phyloP scores from a whole-genome alignment of 2,329 filamentous ascomycete species.

The Triangularia verruculosa region DNA sequence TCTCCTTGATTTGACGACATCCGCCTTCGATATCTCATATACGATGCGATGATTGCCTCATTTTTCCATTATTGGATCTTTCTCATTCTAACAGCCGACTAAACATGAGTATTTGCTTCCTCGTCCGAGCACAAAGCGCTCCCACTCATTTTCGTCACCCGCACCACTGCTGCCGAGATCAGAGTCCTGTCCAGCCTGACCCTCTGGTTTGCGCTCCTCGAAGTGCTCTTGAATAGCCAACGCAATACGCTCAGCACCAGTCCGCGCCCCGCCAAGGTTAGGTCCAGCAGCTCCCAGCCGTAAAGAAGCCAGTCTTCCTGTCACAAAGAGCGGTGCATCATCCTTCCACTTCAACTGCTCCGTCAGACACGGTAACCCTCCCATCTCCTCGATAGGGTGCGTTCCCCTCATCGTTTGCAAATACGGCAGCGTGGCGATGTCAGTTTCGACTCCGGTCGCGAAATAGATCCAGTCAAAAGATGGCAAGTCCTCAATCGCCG shows the following conservation, averaged over 20 bases:
- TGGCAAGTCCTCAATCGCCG: slow-evolving; percentile 51
- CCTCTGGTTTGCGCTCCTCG: background rate
- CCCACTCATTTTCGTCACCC: background rate
- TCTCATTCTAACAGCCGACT: background rate
- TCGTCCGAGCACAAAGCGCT: background rate
- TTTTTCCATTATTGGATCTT: background rate
- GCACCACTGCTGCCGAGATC: background rate
- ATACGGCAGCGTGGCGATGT: slow-evolving; percentile 60
- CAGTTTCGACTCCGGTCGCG: slow-evolving; percentile 67
- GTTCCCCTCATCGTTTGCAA: slow-evolving; percentile 57
- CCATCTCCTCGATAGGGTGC: slow-evolving; percentile 59
- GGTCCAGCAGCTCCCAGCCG: slow-evolving; percentile 68
- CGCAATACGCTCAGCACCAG: slow-evolving; percentile 69
- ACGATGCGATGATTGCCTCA: background rate
- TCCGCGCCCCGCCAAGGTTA: slow-evolving; percentile 70
- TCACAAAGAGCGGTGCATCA: slow-evolving; percentile 70
- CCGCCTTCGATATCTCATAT: background rate
- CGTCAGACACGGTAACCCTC: slow-evolving; percentile 69
- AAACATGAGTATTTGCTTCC: background rate
- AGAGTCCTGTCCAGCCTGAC: background rate
- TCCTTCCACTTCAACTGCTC: slow-evolving; percentile 74
- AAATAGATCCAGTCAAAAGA: slow-evolving; percentile 69
- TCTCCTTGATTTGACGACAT: background rate
- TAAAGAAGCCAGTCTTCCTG: slow-evolving; percentile 64
- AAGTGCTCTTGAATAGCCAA: slow-evolving; percentile 62